Evolutionary conservation across 805 yeast genomes (phyloP), one percentile per base, ranked within the genome.

Genomic region (Huiozyma naganishii): DNA sequence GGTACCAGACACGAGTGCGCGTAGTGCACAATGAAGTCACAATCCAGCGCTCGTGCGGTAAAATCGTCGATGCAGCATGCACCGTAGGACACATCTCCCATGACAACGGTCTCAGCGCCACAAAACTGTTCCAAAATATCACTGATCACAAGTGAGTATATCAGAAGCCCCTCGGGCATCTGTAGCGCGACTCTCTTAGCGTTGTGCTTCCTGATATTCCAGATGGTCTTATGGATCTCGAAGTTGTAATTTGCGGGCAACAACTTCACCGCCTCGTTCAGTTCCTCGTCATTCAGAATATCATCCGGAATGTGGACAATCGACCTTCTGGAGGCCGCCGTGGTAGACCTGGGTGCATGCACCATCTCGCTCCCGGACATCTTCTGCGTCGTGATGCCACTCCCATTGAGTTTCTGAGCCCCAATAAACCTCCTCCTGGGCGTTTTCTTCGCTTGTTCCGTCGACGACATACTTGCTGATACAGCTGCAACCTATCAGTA

Each of bases 21-120:
- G 64, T 92, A 92, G 65, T 92, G 98, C 10, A 90, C 87, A 47
- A 92, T 79, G 55, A 89, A 83, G 58, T 92, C 98, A 65, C 98
- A 92, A 40, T 84, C 95, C 28, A 92, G 64, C 0, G 97, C 79
- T 49, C 89, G 71, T 1, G 98, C 98, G 0, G 98, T 89, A 59
- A 72, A 92, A 58, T 92, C 98, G 61, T 92, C 98, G 39, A 92
- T 88, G 65, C 98, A 92, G 61, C 98, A 92, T 0, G 98, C 98
- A 37, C 98, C 98, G 57, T 92, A 92, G 0, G 97, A 86, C 0
- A 92, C 98, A 62, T 92, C 98, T 2, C 98, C 98, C 98, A 92
- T 92, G 2, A 90, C 92, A 1, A 92, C 70, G 0, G 89, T 84
- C 57, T 89, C 95, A 42, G 83, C 87, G 2, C 68, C 64, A 60